Percentiles rank a stretch among this genome's conserved stretches.
Evolutionary conservation across 495 filamentous ascomycete species (phyloP).

Genomic region (Aspergillus kassunensis): DNA sequence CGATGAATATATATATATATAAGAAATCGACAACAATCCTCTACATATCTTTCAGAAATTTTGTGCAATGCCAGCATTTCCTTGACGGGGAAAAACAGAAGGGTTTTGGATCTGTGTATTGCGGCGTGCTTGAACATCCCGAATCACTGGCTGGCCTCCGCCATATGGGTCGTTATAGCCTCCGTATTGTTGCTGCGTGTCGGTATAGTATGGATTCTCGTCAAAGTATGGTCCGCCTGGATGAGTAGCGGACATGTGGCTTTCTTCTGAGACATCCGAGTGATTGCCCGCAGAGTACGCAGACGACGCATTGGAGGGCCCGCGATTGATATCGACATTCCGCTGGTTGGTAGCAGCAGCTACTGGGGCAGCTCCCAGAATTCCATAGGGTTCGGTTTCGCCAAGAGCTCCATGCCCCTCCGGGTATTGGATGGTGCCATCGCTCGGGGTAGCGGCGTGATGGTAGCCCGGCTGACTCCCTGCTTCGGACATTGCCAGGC

Average conservation of each 20-base stretch:
- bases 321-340: conserved; percentile 69
- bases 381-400: conserved; percentile 70
- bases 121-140: conserved; percentile 85
- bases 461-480: conserved; percentile 54
- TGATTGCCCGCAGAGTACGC: conserved; percentile 80
- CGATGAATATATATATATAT: conserved; percentile 5
- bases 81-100: conserved; percentile 78
- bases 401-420: conserved; percentile 64
- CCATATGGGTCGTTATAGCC: conserved; percentile 55
- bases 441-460: conserved; percentile 61
- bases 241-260: conserved; percentile 49
- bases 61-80: conserved; percentile 92
- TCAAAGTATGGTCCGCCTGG: conserved; percentile 47
- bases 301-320: conserved; percentile 93
- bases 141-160: conserved; percentile 72
- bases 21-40: background rate
- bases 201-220: conserved; percentile 53
- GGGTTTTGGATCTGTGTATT: conserved; percentile 94
- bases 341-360: conserved; percentile 50
- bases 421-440: conserved; percentile 58
- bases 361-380: conserved; percentile 66
- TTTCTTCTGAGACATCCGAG: conserved; percentile 82
- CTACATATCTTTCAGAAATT: conserved; percentile 66
- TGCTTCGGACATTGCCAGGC: conserved; percentile 70
- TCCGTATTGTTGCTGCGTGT: conserved; percentile 50